phyloP scores from a whole-genome alignment of 495 filamentous ascomycete genomes.

The Amniculicola lignicola region DNA sequence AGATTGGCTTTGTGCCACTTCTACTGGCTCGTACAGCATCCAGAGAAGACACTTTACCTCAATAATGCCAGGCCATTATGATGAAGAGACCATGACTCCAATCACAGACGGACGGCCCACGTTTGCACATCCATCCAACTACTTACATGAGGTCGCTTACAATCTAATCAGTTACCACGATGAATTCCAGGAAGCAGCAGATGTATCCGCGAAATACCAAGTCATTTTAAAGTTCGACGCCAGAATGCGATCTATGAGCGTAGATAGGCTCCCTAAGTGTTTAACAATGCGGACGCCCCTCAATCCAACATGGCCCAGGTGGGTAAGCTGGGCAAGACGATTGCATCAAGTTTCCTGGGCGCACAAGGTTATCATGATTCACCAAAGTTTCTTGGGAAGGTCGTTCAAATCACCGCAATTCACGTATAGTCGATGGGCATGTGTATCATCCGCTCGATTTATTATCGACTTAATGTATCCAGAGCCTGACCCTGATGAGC shows the following conservation, averaged over 20 bases:
- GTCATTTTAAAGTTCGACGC: constrained; percentile 47
- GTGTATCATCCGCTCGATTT: constrained; percentile 47
- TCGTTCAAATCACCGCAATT: constrained; percentile 46
- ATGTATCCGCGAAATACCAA: constrained; percentile 44
- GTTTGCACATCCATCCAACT: constrained; percentile 43
- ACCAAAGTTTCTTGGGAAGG: constrained; percentile 47
- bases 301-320: constrained; percentile 43
- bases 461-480: constrained; percentile 47
- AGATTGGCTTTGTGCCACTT: constrained; percentile 51
- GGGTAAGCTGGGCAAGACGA: constrained; percentile 47
- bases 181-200: constrained; percentile 41
- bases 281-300: constrained; percentile 41
- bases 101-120: constrained; percentile 40
- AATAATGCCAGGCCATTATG: constrained; percentile 43
- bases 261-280: constrained; percentile 15
- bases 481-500: constrained; percentile 37
- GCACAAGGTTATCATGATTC: constrained; percentile 55
- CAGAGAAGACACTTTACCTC: constrained; percentile 46
- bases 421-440: constrained; percentile 46
- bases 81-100: constrained; percentile 42
- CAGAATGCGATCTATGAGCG: constrained; percentile 42
- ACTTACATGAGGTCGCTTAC: constrained; percentile 44
- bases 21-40: constrained; percentile 49
- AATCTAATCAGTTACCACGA: constrained; percentile 47
- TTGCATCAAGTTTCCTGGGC: constrained; percentile 47